phyloP scores from a whole-genome alignment of 306 rosid genomes.

The Boehmeria nivea region DNA sequence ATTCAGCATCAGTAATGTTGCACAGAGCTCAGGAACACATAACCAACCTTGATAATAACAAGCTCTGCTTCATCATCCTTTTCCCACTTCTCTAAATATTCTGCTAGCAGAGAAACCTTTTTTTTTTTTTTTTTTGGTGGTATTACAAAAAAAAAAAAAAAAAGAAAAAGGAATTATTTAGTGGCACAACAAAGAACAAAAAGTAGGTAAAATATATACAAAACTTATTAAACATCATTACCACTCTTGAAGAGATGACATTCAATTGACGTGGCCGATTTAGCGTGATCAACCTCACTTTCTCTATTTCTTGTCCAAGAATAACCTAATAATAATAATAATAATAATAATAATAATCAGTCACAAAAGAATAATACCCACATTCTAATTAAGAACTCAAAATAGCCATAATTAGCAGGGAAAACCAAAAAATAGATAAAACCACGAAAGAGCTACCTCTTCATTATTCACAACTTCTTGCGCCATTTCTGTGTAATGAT shows the following conservation, averaged over 20 bases:
- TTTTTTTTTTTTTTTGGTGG: not conserved
- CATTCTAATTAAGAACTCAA: too few relatives aligned
- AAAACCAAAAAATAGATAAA: too few relatives aligned
- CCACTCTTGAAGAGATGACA: slow-evolving; percentile 78
- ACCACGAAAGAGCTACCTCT: slow-evolving; percentile 34
- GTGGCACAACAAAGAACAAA: not conserved
- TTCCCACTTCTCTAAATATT: slow-evolving; percentile 85
- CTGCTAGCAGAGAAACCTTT: slow-evolving; percentile 76
- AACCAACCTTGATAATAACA: slow-evolving; percentile 67
- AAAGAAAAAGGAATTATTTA: not conserved
- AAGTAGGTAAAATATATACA: not conserved
- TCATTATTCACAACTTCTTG: slow-evolving; percentile 31
- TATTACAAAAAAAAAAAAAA: too few relatives aligned
- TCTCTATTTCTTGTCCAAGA: slow-evolving; percentile 66
- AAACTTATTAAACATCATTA: slow-evolving; percentile 8
- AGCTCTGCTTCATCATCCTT: slow-evolving; percentile 70
- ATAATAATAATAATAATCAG: too few relatives aligned
- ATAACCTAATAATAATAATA: slow-evolving; percentile 41
- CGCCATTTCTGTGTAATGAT: slow-evolving; percentile 39
- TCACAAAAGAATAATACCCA: too few relatives aligned
- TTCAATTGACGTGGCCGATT: slow-evolving; percentile 77
- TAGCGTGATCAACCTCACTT: slow-evolving; percentile 71
- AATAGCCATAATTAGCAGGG: too few relatives aligned
- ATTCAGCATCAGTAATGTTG: too few relatives aligned
- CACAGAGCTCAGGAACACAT: too few relatives aligned